phyloP scores from a whole-genome alignment of 257 asterid species.

The Buddleja alternifolia region DNA sequence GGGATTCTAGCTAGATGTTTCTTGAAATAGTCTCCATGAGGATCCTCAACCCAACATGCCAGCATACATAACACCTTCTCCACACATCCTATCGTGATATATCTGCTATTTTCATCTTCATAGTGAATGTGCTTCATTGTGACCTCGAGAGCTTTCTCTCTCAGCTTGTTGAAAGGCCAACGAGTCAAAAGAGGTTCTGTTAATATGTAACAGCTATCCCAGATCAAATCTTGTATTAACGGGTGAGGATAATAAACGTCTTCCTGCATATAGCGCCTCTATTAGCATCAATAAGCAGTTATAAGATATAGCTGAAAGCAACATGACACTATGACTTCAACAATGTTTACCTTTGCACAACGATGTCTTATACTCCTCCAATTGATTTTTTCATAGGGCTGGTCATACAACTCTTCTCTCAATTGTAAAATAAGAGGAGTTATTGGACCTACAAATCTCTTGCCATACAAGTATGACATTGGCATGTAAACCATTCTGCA shows the following conservation, averaged over 20 bases:
- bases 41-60: slow-evolving; percentile 86
- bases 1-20: slow-evolving; percentile 79
- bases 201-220: slow-evolving; percentile 63
- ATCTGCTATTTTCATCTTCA: slow-evolving; percentile 75
- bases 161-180: slow-evolving; percentile 70
- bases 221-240: slow-evolving; percentile 62
- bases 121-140: slow-evolving; percentile 77
- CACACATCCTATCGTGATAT: slow-evolving; percentile 75
- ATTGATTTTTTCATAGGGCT: slow-evolving; percentile 51
- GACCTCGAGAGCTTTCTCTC: slow-evolving; percentile 64
- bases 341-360: slow-evolving; percentile 59
- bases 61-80: slow-evolving; percentile 75
- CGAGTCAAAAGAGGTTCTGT: slow-evolving; percentile 72
- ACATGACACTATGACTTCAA: no score
- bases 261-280: slow-evolving; percentile 47
- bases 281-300: not conserved
- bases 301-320: no score
- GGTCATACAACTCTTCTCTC: slow-evolving; percentile 69
- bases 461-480: slow-evolving; percentile 77
- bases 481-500: slow-evolving; percentile 82
- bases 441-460: slow-evolving; percentile 73
- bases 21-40: slow-evolving; percentile 78
- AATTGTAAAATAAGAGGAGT: slow-evolving; percentile 63
- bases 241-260: slow-evolving; percentile 81
- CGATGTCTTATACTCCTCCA: slow-evolving; percentile 64